A percentile compares a stretch with the other conserved stretches of the same genome.
phyloP scores from a whole-genome alignment of 169 alveolate species.

The Ichthyophthirius multifiliis region DNA sequence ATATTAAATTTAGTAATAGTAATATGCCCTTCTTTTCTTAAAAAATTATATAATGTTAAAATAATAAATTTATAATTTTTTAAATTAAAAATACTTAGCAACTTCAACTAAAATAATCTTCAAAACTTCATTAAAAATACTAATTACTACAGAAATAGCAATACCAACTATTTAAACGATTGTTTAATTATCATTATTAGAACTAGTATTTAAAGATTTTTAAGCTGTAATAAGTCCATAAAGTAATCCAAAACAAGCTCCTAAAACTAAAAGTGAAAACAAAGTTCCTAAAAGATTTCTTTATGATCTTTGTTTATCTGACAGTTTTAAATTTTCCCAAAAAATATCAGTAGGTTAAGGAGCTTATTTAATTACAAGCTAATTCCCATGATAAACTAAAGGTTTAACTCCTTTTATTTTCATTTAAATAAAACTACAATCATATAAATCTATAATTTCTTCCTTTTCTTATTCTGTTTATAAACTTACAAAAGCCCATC shows the following conservation, averaged over 20 bases:
- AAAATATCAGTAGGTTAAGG: not conserved
- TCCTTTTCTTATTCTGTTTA: not conserved
- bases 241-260: not conserved
- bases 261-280: too few relatives aligned
- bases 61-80: not conserved
- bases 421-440: too few relatives aligned
- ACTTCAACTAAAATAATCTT: not conserved
- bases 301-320: too few relatives aligned
- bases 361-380: not conserved
- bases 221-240: not conserved
- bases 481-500: not conserved
- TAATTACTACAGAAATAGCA: not conserved
- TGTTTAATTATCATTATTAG: not conserved
- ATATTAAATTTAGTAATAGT: conserved; percentile 15
- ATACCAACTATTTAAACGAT: not conserved
- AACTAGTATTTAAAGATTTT: not conserved
- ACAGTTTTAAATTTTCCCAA: too few relatives aligned
- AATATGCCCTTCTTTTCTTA: not conserved
- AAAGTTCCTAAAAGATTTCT: too few relatives aligned
- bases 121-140: not conserved
- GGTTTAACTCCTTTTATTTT: not conserved
- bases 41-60: not conserved
- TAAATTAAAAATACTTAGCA: not conserved
- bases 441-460: not conserved
- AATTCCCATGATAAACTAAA: not conserved